Base-by-base conservation (phyloP, 2,329 filamentous ascomycete genomes). In the Monosporascus sp. region DNA sequence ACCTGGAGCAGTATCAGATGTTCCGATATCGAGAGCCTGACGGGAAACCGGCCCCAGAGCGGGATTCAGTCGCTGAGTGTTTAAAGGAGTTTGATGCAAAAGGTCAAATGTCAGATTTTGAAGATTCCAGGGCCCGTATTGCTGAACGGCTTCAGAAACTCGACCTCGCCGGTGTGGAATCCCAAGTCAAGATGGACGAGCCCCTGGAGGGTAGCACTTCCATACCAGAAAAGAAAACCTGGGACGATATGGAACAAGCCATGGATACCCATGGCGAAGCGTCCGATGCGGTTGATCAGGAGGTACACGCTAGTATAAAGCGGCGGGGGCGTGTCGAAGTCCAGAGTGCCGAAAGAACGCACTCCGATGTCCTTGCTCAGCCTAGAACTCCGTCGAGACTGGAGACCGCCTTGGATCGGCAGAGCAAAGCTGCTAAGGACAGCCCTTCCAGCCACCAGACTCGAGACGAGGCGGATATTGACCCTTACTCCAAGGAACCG, bases 401-500 rank as follows among this genome's bases (percentile, higher is more conserved):
- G 20, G 61, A 69, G 56, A 56, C 64, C 38, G 66, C 69, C 37
- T 53, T 66, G 46, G 66, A 69, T 55, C 64, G 64, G 24, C 54
- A 58, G 43, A 49, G 50, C 58, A 50, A 61, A 56, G 36, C 38
- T 58, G 17, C 57, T 61, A 49, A 52, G 59, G 17, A 57, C 59
- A 34, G 40, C 41, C 53, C 50, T 27, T 52, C 51, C 17, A 55
- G 50, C 49, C 55, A 52, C 40, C 48, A 49, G 11, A 40, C 48
- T 36, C 52, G 36, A 52, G 45, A 52, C 27, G 51, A 59, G 43
- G 54, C 56, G 36, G 61, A 68, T 50, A 55, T 58, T 47, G 74
- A 79, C 48, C 60, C 64, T 1, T 77, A 76, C 62, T 77, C 76
- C 16, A 74, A 69, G 34, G 65, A 71, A 36, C 73, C 77, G 0